Conservation (phyloP, 495 filamentous ascomycete species). For the Neurospora sp. region DNA sequence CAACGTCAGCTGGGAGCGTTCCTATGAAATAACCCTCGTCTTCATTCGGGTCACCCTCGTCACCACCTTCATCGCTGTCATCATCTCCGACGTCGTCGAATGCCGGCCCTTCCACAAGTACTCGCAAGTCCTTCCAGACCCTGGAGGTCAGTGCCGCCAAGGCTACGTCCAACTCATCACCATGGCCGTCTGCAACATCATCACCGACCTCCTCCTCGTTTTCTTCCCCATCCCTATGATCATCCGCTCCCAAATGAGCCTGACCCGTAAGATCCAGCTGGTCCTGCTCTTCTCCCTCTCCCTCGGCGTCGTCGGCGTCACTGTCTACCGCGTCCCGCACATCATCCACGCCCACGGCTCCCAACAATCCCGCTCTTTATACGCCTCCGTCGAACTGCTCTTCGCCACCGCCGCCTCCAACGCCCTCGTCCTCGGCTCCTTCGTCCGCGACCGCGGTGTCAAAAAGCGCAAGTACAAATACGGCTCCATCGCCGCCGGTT, state of each 20-base stretch:
- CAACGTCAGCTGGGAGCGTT: slow-evolving; percentile 57
- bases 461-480: slow-evolving; percentile 70
- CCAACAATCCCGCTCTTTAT: slow-evolving; percentile 66
- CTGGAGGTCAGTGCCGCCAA: slow-evolving; percentile 71
- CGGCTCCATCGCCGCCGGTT: slow-evolving; percentile 34
- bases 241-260: slow-evolving; percentile 55
- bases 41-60: slow-evolving; percentile 64
- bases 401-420: slow-evolving; percentile 71
- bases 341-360: slow-evolving; percentile 52
- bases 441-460: slow-evolving; percentile 65
- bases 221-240: slow-evolving; percentile 84
- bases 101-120: slow-evolving; percentile 78
- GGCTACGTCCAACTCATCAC: slow-evolving; percentile 78
- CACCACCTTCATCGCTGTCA: slow-evolving; percentile 64
- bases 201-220: slow-evolving; percentile 81
- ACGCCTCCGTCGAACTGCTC: slow-evolving; percentile 69
- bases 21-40: slow-evolving; percentile 55
- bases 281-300: slow-evolving; percentile 74
- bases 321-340: slow-evolving; percentile 64
- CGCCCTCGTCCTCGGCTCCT: slow-evolving; percentile 68
- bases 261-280: slow-evolving; percentile 55
- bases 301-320: slow-evolving; percentile 61
- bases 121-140: slow-evolving; percentile 88
- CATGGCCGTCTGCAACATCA: slow-evolving; percentile 75
- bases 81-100: slow-evolving; percentile 74